Conservation (phyloP, 495 filamentous ascomycete species). For the Penicillium alfredii region DNA sequence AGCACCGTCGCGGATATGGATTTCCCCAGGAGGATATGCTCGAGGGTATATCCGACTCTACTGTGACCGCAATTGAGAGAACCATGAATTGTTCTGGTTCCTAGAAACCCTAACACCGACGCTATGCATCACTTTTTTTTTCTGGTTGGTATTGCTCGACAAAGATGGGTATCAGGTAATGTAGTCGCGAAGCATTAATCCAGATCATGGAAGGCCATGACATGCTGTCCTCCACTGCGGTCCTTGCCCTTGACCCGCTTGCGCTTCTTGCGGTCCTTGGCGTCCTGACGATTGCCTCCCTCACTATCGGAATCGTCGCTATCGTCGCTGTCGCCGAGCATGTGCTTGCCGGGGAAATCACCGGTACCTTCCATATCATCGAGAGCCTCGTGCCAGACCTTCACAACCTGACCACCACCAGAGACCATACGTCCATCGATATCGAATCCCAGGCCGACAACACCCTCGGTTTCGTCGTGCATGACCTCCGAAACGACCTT, state of each 20-base stretch:
- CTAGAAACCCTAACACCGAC: constrained; percentile 3
- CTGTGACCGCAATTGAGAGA: not conserved
- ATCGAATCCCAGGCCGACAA: constrained; percentile 74
- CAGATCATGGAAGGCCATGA: constrained; percentile 60
- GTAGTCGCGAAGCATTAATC: constrained; percentile 39
- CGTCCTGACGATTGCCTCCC: constrained; percentile 25
- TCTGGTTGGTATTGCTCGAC: constrained; percentile 4
- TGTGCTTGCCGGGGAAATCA: constrained; percentile 30
- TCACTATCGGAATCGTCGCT: constrained; percentile 44
- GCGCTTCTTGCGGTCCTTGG: constrained; percentile 49
- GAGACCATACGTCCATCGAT: constrained; percentile 77
- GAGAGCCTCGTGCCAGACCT: constrained; percentile 70
- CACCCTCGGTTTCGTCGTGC: constrained; percentile 81
- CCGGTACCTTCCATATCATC: constrained; percentile 34
- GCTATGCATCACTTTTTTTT: constrained; percentile 10
- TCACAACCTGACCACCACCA: constrained; percentile 74
- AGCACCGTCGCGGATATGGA: constrained; percentile 11
- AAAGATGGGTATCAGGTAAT: constrained; percentile 25
- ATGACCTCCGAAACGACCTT: constrained; percentile 53
- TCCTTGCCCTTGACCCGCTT: constrained; percentile 54
- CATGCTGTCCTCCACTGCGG: constrained; percentile 46
- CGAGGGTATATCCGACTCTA: not conserved
- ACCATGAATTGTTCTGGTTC: not conserved
- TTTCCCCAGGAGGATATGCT: no score
- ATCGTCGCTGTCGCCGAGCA: constrained; percentile 37